Conservation (phyloP, 192 early-diverging fungal genomes). For the Jimgerdemannia lactiflua region DNA sequence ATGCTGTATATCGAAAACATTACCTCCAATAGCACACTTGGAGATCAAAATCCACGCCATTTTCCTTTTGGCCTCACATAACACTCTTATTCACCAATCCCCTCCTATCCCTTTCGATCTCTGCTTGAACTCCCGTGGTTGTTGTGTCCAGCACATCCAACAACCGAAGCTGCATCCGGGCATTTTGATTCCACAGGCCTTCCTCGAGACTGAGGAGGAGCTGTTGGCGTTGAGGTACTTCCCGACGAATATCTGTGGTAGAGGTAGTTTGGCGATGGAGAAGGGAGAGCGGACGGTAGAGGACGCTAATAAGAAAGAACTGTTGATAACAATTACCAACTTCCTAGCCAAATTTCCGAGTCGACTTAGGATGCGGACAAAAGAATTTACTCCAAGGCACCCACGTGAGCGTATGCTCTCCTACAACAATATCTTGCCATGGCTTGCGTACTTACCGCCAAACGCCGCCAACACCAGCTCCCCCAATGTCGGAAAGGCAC, state of each 20-base stretch:
- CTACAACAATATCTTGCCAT: no score
- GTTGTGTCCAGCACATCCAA: background rate
- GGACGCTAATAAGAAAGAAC: no score
- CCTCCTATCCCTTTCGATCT: background rate
- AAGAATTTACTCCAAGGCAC: no score
- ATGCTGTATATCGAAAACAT: no score
- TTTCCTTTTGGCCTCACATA: background rate
- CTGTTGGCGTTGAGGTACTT: background rate
- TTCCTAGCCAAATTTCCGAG: no score
- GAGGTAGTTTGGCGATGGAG: background rate
- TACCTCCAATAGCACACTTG: no score
- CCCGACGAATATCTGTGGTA: background rate
- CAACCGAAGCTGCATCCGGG: background rate
- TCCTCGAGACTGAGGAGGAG: background rate
- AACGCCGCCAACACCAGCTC: background rate
- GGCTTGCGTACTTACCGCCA: background rate
- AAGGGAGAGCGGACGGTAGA: background rate
- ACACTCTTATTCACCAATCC: background rate
- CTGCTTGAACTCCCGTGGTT: background rate
- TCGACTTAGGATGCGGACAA: no score
- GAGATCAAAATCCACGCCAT: background rate
- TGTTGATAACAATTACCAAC: no score
- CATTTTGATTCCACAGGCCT: background rate
- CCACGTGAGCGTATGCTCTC: no score
- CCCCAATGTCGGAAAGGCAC: background rate